A percentile compares a stretch with the other conserved stretches of the same genome.
Conservation (phyloP, 2,329 filamentous ascomycete genomes). For the Elsinoe australis region DNA sequence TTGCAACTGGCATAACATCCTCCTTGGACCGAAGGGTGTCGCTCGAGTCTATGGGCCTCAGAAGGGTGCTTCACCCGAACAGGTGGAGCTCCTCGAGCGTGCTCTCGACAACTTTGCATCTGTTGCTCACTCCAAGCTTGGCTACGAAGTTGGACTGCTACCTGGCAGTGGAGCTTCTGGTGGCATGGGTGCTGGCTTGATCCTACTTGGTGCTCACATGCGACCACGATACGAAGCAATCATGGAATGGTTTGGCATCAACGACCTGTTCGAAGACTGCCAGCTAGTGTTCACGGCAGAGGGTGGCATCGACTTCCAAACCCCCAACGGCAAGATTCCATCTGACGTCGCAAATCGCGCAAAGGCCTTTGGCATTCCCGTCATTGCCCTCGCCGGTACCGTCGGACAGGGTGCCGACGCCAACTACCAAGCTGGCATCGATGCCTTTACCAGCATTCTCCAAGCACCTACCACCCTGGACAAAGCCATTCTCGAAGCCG, state of each 20-base stretch:
- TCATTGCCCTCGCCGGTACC: slow-evolving; percentile 40
- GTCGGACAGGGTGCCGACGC: slow-evolving; percentile 33
- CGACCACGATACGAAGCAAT: slow-evolving; percentile 45
- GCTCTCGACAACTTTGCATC: slow-evolving; percentile 40
- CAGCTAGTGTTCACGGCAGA: slow-evolving; percentile 49
- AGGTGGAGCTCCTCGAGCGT: slow-evolving; percentile 37
- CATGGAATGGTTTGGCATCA: slow-evolving; percentile 45
- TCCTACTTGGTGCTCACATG: slow-evolving; percentile 41
- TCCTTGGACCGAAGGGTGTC: slow-evolving; percentile 44
- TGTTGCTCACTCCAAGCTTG: slow-evolving; percentile 31
- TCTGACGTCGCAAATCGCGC: slow-evolving; percentile 46
- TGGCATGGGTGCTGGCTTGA: slow-evolving; percentile 45
- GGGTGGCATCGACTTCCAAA: slow-evolving; percentile 47
- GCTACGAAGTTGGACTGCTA: slow-evolving; percentile 32
- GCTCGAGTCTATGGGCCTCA: slow-evolving; percentile 46
- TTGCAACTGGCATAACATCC: slow-evolving; percentile 46
- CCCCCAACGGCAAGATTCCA: slow-evolving; percentile 47
- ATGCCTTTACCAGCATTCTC: slow-evolving; percentile 33
- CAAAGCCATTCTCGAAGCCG: slow-evolving; percentile 31
- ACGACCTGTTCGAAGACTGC: slow-evolving; percentile 40
- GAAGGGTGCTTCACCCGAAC: slow-evolving; percentile 41
- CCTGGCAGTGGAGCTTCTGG: slow-evolving; percentile 48
- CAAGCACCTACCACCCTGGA: slow-evolving; percentile 30
- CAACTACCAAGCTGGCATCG: slow-evolving; percentile 33
- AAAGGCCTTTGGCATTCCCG: slow-evolving; percentile 39